Conservation (phyloP, 2,329 filamentous ascomycete species). For the Ascochyta pisi region DNA sequence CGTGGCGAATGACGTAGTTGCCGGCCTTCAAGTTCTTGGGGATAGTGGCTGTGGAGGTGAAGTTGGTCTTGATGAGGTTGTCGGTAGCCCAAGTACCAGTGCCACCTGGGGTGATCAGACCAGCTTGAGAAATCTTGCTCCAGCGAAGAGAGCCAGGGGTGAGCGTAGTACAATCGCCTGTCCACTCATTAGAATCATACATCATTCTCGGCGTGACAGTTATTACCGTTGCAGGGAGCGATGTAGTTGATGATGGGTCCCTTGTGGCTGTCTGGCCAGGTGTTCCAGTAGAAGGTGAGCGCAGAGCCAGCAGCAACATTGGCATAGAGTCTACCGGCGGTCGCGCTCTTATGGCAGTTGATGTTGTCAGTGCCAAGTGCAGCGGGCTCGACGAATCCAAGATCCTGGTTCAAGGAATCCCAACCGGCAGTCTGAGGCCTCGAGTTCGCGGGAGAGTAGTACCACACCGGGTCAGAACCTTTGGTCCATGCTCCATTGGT, state of each 20-base stretch:
- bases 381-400: slow-evolving; percentile 46
- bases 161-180: slow-evolving; percentile 43
- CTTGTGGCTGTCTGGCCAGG: slow-evolving; percentile 46
- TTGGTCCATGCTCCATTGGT: slow-evolving; percentile 32
- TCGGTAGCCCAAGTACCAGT: slow-evolving; percentile 45
- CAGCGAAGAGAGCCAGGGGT: slow-evolving; percentile 37
- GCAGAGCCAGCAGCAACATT: slow-evolving; percentile 44
- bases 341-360: slow-evolving; percentile 51
- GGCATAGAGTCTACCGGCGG: slow-evolving; percentile 41
- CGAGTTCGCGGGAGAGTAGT: slow-evolving; percentile 32
- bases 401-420: slow-evolving; percentile 47
- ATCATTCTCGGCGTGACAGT: neutral
- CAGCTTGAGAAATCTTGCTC: slow-evolving; percentile 45
- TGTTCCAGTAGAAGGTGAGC: slow-evolving; percentile 46
- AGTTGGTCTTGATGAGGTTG: slow-evolving; percentile 53
- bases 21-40: slow-evolving; percentile 55
- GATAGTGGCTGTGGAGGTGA: slow-evolving; percentile 54
- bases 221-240: slow-evolving; percentile 43
- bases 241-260: slow-evolving; percentile 51
- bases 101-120: slow-evolving; percentile 31
- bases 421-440: slow-evolving; percentile 44
- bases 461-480: slow-evolving; percentile 45
- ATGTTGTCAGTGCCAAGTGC: slow-evolving; percentile 37
- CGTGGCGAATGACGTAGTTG: slow-evolving; percentile 63
- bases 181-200: neutral